Evolutionary conservation across 108 stramenopile species (phyloP).

Genomic region (Ochromonas danica): DNA sequence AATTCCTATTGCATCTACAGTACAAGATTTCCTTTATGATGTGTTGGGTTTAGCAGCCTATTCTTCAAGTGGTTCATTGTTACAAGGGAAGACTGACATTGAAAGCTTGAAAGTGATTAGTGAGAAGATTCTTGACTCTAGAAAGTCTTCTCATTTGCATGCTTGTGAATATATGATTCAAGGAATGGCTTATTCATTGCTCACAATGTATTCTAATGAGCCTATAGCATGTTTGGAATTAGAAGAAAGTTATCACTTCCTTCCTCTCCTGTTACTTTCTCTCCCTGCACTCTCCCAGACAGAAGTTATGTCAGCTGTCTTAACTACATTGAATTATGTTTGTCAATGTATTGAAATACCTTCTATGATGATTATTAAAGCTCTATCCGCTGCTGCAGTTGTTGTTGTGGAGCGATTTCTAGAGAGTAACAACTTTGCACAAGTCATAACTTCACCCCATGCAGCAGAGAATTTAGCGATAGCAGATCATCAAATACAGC

Average conservation of each 20-base stretch:
- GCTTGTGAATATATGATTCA: conserved; percentile 9
- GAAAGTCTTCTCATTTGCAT: no score
- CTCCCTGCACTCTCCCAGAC: background rate
- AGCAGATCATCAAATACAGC: no score
- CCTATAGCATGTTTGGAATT: background rate
- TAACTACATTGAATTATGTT: conserved; percentile 16
- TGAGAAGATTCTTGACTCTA: no score
- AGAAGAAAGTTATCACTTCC: conserved; percentile 26
- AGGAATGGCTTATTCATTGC: conserved; percentile 4
- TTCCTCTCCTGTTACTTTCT: background rate
- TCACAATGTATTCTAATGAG: conserved; percentile 10
- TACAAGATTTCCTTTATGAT: no score
- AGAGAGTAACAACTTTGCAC: no score
- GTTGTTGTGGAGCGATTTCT: background rate
- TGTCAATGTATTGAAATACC: conserved; percentile 21
- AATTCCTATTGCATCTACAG: no score
- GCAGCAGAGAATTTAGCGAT: no score
- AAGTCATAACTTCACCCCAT: background rate
- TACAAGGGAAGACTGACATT: no score
- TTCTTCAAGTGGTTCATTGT: no score
- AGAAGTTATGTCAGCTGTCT: conserved; percentile 2
- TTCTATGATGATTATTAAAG: background rate
- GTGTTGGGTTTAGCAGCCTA: no score
- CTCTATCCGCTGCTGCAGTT: background rate
- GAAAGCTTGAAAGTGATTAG: no score